Evolutionary conservation across 208 protist species (phyloP).

Genomic region (Trichomonas vaginalis): DNA sequence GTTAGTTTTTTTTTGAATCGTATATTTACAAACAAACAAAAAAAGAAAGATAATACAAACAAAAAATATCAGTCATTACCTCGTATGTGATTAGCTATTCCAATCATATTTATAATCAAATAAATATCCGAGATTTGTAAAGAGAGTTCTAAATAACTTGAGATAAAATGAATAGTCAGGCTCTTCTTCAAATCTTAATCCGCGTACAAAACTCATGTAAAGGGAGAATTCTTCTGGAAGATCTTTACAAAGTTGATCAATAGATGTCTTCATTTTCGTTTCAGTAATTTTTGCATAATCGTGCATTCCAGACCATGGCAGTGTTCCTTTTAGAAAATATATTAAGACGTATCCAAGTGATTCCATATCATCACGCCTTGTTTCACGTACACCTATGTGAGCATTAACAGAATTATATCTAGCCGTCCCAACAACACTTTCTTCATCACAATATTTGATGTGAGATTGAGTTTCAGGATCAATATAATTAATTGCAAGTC

Average conservation of each 20-base stretch:
- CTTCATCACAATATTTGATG: constrained; percentile 79
- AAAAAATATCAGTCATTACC: too few relatives aligned
- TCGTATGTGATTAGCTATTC: too few relatives aligned
- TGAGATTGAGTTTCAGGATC: constrained; percentile 87
- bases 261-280: constrained; percentile 77
- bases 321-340: constrained; percentile 88
- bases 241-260: constrained; percentile 76
- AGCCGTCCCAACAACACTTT: constrained; percentile 69
- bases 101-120: constrained; percentile 97
- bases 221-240: constrained; percentile 69
- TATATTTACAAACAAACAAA: too few relatives aligned
- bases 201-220: constrained; percentile 85
- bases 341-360: constrained; percentile 92
- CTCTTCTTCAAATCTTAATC: constrained; percentile 88
- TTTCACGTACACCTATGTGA: constrained; percentile 90
- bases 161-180: constrained; percentile 71
- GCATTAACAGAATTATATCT: constrained; percentile 97
- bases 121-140: constrained; percentile 78
- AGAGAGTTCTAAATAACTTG: constrained; percentile 66
- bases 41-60: too few relatives aligned
- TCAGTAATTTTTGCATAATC: constrained; percentile 95
- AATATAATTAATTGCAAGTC: constrained; percentile 93
- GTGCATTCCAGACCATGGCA: constrained; percentile 92
- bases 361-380: constrained; percentile 54
- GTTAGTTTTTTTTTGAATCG: too few relatives aligned